phyloP scores from a whole-genome alignment of 1,284 basidiomycete species.

The Ustilago crameri region DNA sequence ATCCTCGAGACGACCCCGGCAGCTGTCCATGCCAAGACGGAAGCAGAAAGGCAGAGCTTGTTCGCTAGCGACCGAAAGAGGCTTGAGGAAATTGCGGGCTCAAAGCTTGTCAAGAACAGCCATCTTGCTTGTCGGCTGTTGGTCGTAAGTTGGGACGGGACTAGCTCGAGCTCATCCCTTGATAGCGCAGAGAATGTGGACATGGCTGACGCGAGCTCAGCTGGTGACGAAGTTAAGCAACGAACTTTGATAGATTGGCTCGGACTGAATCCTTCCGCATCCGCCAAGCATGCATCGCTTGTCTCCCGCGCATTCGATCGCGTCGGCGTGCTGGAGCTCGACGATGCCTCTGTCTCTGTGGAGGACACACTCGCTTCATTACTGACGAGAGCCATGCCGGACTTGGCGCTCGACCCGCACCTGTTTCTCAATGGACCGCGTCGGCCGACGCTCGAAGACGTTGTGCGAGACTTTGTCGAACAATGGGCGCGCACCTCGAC shows the following conservation, averaged over 20 bases:
- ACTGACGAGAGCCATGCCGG: conserved; percentile 19
- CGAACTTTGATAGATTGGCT: conserved; percentile 7
- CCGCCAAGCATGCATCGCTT: background rate
- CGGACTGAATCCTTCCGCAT: conserved; percentile 7
- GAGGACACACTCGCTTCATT: conserved; percentile 15
- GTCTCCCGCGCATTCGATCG: conserved; percentile 22
- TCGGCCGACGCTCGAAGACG: conserved; percentile 23
- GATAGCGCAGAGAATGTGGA: conserved; percentile 15
- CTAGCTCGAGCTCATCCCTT: background rate
- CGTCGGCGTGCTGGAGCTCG: conserved; percentile 26
- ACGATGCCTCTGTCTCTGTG: conserved; percentile 32
- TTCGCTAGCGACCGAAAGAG: conserved; percentile 20
- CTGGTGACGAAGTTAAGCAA: too few species aligned
- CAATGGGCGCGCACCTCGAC: conserved; percentile 24
- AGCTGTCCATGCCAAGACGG: conserved; percentile 10
- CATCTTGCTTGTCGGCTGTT: conserved; percentile 30
- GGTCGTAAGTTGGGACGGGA: conserved; percentile 25
- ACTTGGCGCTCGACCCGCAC: conserved; percentile 19
- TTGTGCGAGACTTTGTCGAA: conserved; percentile 13
- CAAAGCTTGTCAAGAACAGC: conserved; percentile 12
- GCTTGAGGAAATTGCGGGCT: conserved; percentile 20
- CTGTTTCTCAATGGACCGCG: conserved; percentile 10
- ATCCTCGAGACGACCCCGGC: conserved; percentile 42
- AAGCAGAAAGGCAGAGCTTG: conserved; percentile 4
- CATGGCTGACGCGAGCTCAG: conserved; percentile 16